Base-by-base conservation (phyloP, 331 rosid genomes). In the Saraca asoca region DNA sequence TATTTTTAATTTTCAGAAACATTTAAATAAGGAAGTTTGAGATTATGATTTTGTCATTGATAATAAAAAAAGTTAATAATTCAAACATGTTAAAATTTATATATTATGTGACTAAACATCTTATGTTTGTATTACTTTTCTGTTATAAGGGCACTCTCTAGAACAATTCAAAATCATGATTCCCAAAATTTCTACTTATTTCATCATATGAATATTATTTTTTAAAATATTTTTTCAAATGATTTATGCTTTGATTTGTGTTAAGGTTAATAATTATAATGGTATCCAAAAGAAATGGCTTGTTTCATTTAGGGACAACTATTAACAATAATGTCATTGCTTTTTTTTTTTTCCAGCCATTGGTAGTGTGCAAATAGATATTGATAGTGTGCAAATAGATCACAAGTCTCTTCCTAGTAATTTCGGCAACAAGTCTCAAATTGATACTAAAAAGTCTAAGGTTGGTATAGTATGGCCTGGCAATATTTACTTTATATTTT, bases 131-230 rank as follows among this genome's bases (percentile, higher is more conserved):
- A 35, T 69, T 53, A 17, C 43, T 56, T 76, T 68, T 71, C 43
- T 82, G 41, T 76, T 68, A 41, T 56, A 93, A 97, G 98, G 79
- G 67, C 81, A 86, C 61, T 31, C 84, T 54, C 87, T 95, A 10
- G 75, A 82, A 65, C 98, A 93, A 70, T 93, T 93, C 77, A 90
- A 93, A 90, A 90, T 93, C 8, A 48, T 20, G 74, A 85, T 93
- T 76, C 97, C 95, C 38, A 80, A 70, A 82, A 86, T 90, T 75
- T 96, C 88, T 48, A 95, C 96, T 20, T 93, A 93, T 79, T 93
- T 93, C 78, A 90, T 96, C 78, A 97, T 93, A 86, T 41, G 87
- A 52, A 75, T 74, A 33, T 68, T 53, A n/a, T 49, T 13, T 12
- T 7, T 7, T 1, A 1, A 41, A 54, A 15, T 18, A 45, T 66